Percentiles rank a stretch among this genome's conserved stretches.
Evolutionary conservation across 768 basidiomycete genomes (phyloP).

Genomic region (Neoboletus magnificus): DNA sequence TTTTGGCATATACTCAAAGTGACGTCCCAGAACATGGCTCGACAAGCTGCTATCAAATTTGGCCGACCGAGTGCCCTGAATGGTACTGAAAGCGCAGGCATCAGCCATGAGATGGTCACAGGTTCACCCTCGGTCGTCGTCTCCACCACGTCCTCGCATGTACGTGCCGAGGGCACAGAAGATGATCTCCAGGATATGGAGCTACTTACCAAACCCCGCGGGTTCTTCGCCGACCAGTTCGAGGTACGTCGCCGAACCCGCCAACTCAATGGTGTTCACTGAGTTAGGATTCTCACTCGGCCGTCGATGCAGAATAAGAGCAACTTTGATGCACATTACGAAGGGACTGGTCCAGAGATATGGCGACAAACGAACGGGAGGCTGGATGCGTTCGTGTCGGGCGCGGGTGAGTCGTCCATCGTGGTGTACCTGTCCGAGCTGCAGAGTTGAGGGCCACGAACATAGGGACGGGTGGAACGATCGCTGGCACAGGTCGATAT

Average conservation of each 20-base stretch:
- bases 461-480: slow-evolving; percentile 91
- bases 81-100: slow-evolving; percentile 13
- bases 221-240: slow-evolving; percentile 96
- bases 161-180: slow-evolving; percentile 32
- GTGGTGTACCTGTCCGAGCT: neutral
- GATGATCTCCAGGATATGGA: slow-evolving; percentile 40
- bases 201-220: slow-evolving; percentile 56
- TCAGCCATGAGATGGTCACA: slow-evolving; percentile 37
- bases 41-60: slow-evolving; percentile 73
- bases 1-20: neutral
- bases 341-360: slow-evolving; percentile 92
- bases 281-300: neutral
- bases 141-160: slow-evolving; percentile 45
- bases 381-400: slow-evolving; percentile 82
- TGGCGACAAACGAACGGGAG: slow-evolving; percentile 87
- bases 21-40: slow-evolving; percentile 73
- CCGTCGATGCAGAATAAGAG: slow-evolving; percentile 56
- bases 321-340: slow-evolving; percentile 86
- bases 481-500: slow-evolving; percentile 79
- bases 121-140: slow-evolving; percentile 51
- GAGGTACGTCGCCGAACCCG: slow-evolving; percentile 42
- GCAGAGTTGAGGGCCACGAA: neutral
- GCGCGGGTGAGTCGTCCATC: slow-evolving; percentile 58
- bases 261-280: neutral
- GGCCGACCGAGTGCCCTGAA: slow-evolving; percentile 40